Evolutionary conservation across 2,329 filamentous ascomycete genomes (phyloP), one percentile per base, ranked within the genome.

Genomic region (Paecilomyces dactylethromorphus): DNA sequence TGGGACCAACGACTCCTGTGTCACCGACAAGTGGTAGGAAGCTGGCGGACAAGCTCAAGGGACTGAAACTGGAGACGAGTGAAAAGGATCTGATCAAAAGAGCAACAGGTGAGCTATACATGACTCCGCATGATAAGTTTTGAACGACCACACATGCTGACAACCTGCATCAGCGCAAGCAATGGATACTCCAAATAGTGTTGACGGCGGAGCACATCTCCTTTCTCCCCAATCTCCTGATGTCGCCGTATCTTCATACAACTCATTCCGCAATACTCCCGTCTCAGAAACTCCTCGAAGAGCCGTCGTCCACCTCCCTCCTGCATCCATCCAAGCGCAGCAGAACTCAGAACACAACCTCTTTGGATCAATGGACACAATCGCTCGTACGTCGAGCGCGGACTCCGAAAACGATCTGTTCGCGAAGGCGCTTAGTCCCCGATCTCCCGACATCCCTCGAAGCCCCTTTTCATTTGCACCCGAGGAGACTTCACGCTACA

Each of bases 381-480:
- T 74, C n/a, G 64, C 71, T 18, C 68, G 60, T 71, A 76, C 59
- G 39, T 64, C 59, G 54, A 73, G 60, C 72, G 62, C 65, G 5
- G 84, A 87, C 49, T 83, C 82, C 0, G 88, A 91, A 64, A 91
- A 96, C 59, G 92, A 90, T 49, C 80, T 96, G 2, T 97, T 97
- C 69, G 92, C 91, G 0, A 82, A 96, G 56, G 91, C 91, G 1
- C 85, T 96, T 76, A 93, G 90, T 68, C 92, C 92, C 1, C 82
- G 92, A 55, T 92, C 90, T 67, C 92, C 92, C 0, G 91, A 95
- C 65, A 91, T 94, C 80, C 86, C 87, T 56, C 90, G 87, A 66
- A 92, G 90, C 69, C 92, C 91, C 0, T 97, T 96, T 69, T 84
- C 82, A 3, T 84, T 87, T 70, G 74, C 76, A 31, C 71, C 71